Percentiles rank a stretch among this genome's conserved stretches.
These are phyloP conservation scores for Chaetoceros tenuissimus DNA, from an alignment of 108 stramenopile species.

Conservation along the genomic window DNA sequence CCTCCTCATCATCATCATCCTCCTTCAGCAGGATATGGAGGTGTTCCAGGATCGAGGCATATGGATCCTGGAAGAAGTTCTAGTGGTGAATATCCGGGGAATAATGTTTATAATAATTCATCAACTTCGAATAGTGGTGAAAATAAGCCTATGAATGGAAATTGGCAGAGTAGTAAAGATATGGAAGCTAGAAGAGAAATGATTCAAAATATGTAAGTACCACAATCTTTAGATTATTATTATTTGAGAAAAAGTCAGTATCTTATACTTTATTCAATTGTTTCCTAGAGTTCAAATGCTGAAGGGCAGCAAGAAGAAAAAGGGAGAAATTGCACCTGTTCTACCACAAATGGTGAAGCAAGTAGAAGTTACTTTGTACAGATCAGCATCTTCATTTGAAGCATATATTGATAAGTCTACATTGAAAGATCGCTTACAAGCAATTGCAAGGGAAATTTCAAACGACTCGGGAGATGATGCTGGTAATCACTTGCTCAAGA, in stretches of 20 bases:
- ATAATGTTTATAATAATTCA: constrained; percentile 24
- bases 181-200: constrained; percentile 78
- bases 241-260: neutral
- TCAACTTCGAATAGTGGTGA: too few species aligned
- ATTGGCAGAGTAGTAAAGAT: constrained; percentile 86
- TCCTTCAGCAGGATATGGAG: too few species aligned
- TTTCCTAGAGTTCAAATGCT: constrained; percentile 76
- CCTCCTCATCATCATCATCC: constrained; percentile 1
- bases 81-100: constrained; percentile 12
- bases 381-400: constrained; percentile 79
- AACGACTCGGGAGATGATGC: constrained; percentile 40
- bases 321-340: constrained; percentile 82
- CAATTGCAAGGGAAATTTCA: constrained; percentile 83
- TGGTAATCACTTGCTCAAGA: too few species aligned
- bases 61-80: constrained; percentile 15
- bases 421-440: constrained; percentile 83
- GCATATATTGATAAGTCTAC: constrained; percentile 82
- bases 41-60: too few species aligned
- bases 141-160: constrained; percentile 50
- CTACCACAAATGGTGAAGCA: constrained; percentile 95
- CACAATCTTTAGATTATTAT: neutral
- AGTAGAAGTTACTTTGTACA: constrained; percentile 89
- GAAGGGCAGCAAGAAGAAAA: constrained; percentile 85
- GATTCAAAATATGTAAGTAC: constrained; percentile 89
- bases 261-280: neutral